A percentile compares a stretch with the other conserved stretches of the same genome.
Conservation (phyloP, 805 yeast genomes). For the Myxozyma geophila region DNA sequence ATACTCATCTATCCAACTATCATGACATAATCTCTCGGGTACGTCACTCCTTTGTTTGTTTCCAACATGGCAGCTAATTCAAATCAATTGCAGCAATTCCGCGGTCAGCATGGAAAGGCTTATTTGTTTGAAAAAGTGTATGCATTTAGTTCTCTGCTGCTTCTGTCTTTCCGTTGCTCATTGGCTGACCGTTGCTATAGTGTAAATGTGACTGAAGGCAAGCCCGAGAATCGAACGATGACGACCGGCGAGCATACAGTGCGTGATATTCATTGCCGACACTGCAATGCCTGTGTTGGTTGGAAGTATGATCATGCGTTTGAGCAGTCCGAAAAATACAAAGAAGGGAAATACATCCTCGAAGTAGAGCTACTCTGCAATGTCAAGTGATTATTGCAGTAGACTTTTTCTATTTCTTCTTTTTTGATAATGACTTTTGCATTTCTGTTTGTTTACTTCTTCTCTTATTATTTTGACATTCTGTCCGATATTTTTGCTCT, state of each 20-base stretch:
- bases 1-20: constrained; percentile 50
- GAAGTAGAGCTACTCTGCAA: constrained; percentile 47
- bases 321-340: constrained; percentile 54
- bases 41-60: constrained; percentile 9
- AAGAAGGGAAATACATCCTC: constrained; percentile 64
- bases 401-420: neutral
- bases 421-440: neutral
- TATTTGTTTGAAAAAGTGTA: constrained; percentile 55
- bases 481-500: too few relatives aligned
- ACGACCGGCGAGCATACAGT: constrained; percentile 63
- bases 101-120: constrained; percentile 64
- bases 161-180: neutral
- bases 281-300: constrained; percentile 60
- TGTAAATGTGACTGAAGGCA: constrained; percentile 51
- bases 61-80: neutral
- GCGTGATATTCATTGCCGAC: constrained; percentile 60
- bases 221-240: constrained; percentile 54
- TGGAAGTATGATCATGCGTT: constrained; percentile 65
- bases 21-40: constrained; percentile 49
- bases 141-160: constrained; percentile 29
- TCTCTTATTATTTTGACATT: too few relatives aligned
- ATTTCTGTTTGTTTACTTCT: neutral
- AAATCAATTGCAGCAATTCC: constrained; percentile 47
- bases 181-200: constrained; percentile 29
- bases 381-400: constrained; percentile 7